Conservation (phyloP, 768 basidiomycete species). For the Trametes elegans region DNA sequence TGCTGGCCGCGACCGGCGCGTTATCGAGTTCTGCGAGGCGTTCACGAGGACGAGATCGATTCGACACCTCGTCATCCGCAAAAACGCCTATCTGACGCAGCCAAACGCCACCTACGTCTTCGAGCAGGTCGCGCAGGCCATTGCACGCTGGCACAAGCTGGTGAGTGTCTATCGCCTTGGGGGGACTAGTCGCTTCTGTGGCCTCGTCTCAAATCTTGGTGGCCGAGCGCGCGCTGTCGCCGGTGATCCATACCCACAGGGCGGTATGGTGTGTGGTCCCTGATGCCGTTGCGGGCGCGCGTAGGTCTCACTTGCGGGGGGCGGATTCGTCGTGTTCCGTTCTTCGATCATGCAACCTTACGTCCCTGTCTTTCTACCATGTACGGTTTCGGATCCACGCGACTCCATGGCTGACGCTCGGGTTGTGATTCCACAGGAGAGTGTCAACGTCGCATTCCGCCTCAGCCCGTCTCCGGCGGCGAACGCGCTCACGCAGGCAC, state of each 20-base stretch:
- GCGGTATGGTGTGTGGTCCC: too few relatives aligned
- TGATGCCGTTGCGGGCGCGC: background rate
- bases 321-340: background rate
- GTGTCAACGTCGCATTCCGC: conserved; percentile 53
- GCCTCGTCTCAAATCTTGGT: background rate
- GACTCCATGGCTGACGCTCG: conserved; percentile 7
- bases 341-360: background rate
- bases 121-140: conserved; percentile 42
- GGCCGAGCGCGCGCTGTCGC: background rate
- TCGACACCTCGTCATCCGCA: conserved; percentile 51
- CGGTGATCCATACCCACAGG: background rate
- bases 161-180: conserved; percentile 36
- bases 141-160: conserved; percentile 43
- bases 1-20: conserved; percentile 1
- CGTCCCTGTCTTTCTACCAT: background rate
- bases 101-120: conserved; percentile 45
- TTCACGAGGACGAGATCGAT: conserved; percentile 39
- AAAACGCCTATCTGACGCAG: conserved; percentile 57
- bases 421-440: conserved; percentile 39
- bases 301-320: too few relatives aligned
- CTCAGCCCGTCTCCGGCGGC: conserved; percentile 41
- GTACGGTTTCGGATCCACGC: background rate
- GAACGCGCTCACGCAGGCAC: conserved; percentile 34
- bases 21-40: conserved; percentile 38
- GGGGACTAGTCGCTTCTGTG: background rate